Percentiles rank a stretch among this genome's conserved stretches.
These are phyloP conservation scores for Bipolaris gigantea DNA, from an alignment of 2,329 filamentous ascomycete species.

Conservation along the genomic window DNA sequence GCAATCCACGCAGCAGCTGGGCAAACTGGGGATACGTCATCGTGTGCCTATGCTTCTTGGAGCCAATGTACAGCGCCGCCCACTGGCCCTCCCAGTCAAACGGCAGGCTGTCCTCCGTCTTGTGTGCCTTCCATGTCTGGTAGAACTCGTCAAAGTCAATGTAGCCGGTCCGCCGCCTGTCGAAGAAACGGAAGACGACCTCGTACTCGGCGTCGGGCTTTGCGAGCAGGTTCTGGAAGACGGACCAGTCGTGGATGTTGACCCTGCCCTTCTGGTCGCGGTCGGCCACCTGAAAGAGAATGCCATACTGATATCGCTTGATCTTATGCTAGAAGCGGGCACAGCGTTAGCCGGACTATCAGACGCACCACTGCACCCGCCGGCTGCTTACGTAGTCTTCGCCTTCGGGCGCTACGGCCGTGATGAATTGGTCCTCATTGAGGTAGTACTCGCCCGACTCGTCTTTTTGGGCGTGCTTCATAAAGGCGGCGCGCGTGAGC, in stretches of 20 bases:
- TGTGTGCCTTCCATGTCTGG: conserved; percentile 82
- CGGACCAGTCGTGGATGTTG: conserved; percentile 81
- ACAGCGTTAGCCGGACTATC: conserved; percentile 32
- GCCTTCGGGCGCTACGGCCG: conserved; percentile 80
- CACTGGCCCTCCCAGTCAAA: conserved; percentile 98
- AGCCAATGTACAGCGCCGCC: conserved; percentile 91
- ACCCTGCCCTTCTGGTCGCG: conserved; percentile 72
- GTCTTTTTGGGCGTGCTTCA: conserved; percentile 74
- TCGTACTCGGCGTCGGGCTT: conserved; percentile 99
- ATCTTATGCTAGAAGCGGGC: conserved; percentile 79
- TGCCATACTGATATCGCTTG: conserved; percentile 89
- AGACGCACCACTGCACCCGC: conserved; percentile 22
- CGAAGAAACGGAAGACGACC: conserved; percentile 96
- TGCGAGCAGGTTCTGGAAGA: conserved; percentile 88
- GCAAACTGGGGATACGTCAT: conserved; percentile 97
- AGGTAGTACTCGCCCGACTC: conserved; percentile 77
- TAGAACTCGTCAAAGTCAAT: conserved; percentile 92
- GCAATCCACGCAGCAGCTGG: conserved; percentile 94
- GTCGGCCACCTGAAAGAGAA: conserved; percentile 92
- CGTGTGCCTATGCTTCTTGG: conserved; percentile 81
- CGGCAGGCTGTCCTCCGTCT: conserved; percentile 79
- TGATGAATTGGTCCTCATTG: conserved; percentile 82
- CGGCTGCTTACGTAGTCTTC: conserved; percentile 81
- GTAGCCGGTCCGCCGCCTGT: conserved; percentile 77
- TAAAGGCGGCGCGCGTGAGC: conserved; percentile 75